Percentiles rank a stretch among this genome's conserved stretches.
Evolutionary conservation across 257 asterid species (phyloP).

Genomic region (Solanum pinnatisectum): DNA sequence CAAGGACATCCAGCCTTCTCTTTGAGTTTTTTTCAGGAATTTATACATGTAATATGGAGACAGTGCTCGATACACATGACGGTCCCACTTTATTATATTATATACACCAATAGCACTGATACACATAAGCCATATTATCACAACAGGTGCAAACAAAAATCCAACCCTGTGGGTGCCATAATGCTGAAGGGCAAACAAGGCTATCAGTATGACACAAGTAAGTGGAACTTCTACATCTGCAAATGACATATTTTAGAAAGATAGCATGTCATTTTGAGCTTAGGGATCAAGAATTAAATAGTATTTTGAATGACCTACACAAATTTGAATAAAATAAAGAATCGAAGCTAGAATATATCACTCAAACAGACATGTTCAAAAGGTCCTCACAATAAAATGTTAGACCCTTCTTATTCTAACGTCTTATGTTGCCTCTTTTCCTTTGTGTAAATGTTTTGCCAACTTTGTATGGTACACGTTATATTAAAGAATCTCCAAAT

Average conservation of each 20-base stretch:
- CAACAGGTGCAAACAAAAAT: conserved; percentile 95
- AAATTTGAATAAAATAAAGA: not conserved
- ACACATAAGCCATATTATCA: conserved; percentile 81
- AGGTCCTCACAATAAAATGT: not conserved
- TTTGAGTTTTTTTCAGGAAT: conserved; percentile 77
- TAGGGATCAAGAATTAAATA: not conserved
- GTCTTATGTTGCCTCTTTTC: not conserved
- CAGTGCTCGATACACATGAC: conserved; percentile 67
- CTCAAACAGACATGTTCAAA: not conserved
- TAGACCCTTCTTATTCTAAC: not conserved
- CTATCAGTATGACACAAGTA: conserved; percentile 77
- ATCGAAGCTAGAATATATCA: not conserved
- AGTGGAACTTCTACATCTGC: conserved; percentile 92
- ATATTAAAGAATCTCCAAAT: not conserved
- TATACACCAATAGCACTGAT: conserved; percentile 73
- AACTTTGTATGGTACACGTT: not conserved
- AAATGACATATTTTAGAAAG: conserved; percentile 18
- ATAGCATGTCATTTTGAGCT: not conserved
- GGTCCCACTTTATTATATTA: conserved; percentile 76
- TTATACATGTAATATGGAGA: conserved; percentile 85
- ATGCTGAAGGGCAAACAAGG: conserved; percentile 91
- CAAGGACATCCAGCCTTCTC: conserved; percentile 88
- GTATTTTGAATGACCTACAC: not conserved
- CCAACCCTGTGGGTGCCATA: conserved; percentile 98
- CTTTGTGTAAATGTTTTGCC: not conserved